Evolutionary conservation across 148 eudicot species (phyloP), one percentile per base, ranked within the genome.

Genomic region (Rhododendron williamsianum): DNA sequence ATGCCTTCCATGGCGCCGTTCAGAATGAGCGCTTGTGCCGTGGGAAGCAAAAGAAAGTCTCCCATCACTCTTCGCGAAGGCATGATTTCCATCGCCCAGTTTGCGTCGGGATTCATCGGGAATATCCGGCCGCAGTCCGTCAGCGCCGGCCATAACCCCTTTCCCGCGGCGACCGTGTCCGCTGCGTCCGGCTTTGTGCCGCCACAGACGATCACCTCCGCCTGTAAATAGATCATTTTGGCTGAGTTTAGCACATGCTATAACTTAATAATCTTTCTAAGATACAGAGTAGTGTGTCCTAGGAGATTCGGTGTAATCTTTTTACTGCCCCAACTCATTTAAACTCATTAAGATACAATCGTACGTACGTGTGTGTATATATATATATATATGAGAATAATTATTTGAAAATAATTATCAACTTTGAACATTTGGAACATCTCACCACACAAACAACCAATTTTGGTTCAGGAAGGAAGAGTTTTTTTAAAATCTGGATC

Each of bases 81-180:
- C 99, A 97, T 95, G n/a, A 36, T 86, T 5, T 97, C 99, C 1
- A 86, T 90, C 27, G 88, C 94, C 99, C 99, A 97, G 4, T 85
- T 2, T 0, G 95, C 60, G 1, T 67, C 78, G 0, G 89, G 89
- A 1, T 85, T 35, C 78, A 85, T 83, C 10, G 88, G 81, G 18
- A 48, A 83, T 3, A 95, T 86, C 76, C 95, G 88, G 2, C 93
- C 96, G 43, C 98, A 94, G 11, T 92, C 87, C 35, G 89, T 86
- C 43, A 91, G 63, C 18, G 98, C 95, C 0, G 93, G 94, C 3
- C 88, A 83, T 46, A 87, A 91, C 1, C 45, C 45, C 45, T 41
- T 41, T 6, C 6, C 6, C 1, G 45, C 92, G 0, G 91, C 45
- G 45, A 41, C 90, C 71, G 86, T 85, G 2, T 89, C 85, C 36